Evolutionary conservation across 805 yeast species (phyloP), one percentile per base, ranked within the genome.

Genomic region (Wickerhamiella allomyrinae): DNA sequence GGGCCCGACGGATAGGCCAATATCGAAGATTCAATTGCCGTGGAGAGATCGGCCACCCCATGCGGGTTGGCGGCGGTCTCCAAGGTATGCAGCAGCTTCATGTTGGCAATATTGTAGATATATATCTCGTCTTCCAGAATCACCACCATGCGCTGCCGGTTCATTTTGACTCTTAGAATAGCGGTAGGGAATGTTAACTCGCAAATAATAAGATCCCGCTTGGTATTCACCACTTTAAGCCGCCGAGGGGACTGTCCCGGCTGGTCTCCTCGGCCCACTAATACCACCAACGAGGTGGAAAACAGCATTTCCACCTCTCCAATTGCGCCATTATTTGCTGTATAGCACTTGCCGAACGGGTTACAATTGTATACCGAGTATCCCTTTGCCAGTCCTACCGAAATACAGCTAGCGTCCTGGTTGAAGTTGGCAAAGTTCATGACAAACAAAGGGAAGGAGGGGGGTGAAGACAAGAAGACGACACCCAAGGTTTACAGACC

Each of bases 21-120:
- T 7, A 42, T 21, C 2, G 41, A 22, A 13, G 45, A 24, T 7
- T 39, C 45, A 5, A 37, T 8, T 13, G 36, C 37, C 13, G 43
- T 33, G 34, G 46, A 21, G 10, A 50, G 39, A 23, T 63, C 60
- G 20, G 62, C 59, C 2, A 66, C 59, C 19, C 66, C 69, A 10
- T 41, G 41, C 10, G 62, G 62, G 47, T 70, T 77, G 1, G 74
- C 63, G 14, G 65, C 54, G 1, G 76, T 71, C 38, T 80, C 85
- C 27, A 80, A 70, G 1, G 79, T 77, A 53, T 77, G 81, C 34
- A 89, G 58, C 20, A 87, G 70, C 54, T 82, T 77, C 78, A 89
- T 86, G 58, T 93, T 83, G 44, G 91, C 76, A 47, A 89, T 79
- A 59, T 89, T 96, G 63, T 89, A 91, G 37, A 89, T 74, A 57